Conservation (phyloP, 768 basidiomycete species). For the Pisolithus sp. region DNA sequence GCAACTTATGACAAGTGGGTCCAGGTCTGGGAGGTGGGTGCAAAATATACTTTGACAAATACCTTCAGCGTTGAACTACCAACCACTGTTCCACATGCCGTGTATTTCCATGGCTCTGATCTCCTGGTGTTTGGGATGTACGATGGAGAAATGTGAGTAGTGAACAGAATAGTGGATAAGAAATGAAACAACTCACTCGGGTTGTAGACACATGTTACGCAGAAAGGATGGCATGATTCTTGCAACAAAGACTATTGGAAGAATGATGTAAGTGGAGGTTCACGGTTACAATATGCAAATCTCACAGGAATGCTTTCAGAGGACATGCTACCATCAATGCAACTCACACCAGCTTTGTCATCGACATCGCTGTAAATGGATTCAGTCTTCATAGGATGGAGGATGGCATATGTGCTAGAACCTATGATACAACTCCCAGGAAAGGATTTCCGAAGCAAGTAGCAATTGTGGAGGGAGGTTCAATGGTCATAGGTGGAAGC, state of each 20-base stretch:
- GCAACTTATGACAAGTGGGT: background rate
- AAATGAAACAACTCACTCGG: background rate
- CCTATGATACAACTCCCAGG: too few relatives aligned
- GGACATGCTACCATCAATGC: too few relatives aligned
- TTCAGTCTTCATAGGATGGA: too few relatives aligned
- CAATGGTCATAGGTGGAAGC: too few relatives aligned
- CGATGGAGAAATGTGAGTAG: constrained; percentile 1
- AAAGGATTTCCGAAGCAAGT: too few relatives aligned
- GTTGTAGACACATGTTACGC: background rate
- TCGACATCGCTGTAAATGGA: too few relatives aligned
- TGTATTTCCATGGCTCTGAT: background rate
- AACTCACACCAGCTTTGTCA: too few relatives aligned
- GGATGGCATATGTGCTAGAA: too few relatives aligned
- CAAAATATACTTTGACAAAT: background rate
- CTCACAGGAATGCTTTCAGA: too few relatives aligned
- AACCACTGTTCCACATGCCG: background rate
- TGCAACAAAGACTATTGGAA: background rate
- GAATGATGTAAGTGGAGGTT: too few relatives aligned
- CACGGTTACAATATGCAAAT: too few relatives aligned
- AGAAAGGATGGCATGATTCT: background rate
- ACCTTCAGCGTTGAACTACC: background rate
- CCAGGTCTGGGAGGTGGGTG: background rate
- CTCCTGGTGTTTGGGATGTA: constrained; percentile 3
- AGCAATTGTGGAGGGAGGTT: too few relatives aligned
- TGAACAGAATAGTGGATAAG: background rate